Percentiles rank a stretch among this genome's conserved stretches.
These are phyloP conservation scores for Neonothopanus nambi DNA, from an alignment of 1,284 basidiomycete genomes.

Conservation along the genomic window DNA sequence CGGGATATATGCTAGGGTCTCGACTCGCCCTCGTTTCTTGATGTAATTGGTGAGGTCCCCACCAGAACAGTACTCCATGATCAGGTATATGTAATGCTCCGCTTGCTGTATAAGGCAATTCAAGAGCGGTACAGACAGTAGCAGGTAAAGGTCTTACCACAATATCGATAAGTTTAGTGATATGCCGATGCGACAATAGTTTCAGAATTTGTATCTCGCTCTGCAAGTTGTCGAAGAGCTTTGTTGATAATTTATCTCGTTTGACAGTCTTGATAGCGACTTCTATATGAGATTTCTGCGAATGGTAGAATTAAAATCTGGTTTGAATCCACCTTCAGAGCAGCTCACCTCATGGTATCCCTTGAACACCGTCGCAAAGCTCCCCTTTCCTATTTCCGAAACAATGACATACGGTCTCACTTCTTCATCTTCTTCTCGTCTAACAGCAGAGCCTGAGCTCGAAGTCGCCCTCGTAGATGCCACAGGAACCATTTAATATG, in stretches of 20 bases:
- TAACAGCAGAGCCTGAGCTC: too few relatives aligned
- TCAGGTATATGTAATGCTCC: conserved; percentile 92
- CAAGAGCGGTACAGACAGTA: not conserved
- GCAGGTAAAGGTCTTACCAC: conserved; percentile 52
- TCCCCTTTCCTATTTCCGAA: conserved; percentile 80
- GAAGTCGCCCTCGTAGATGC: too few relatives aligned
- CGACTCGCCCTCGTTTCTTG: conserved; percentile 87
- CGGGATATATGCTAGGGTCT: conserved; percentile 80
- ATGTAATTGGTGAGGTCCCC: conserved; percentile 97
- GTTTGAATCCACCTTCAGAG: not conserved
- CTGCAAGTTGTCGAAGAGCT: conserved; percentile 95
- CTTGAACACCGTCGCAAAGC: conserved; percentile 95
- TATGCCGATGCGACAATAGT: conserved; percentile 89
- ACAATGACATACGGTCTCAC: conserved; percentile 73
- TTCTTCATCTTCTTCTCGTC: conserved; percentile 56
- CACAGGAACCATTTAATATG: too few relatives aligned
- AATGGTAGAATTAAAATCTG: conserved; percentile 9
- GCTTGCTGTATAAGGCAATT: conserved; percentile 62
- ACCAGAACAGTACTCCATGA: conserved; percentile 97
- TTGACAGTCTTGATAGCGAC: conserved; percentile 98
- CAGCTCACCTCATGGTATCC: conserved; percentile 82
- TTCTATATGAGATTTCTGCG: conserved; percentile 72
- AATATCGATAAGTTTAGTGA: conserved; percentile 92
- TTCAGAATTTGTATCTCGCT: conserved; percentile 98
- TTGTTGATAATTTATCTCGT: conserved; percentile 84